phyloP scores from a whole-genome alignment of 2,329 filamentous ascomycete genomes.

The Reticulascus tulasneorum region DNA sequence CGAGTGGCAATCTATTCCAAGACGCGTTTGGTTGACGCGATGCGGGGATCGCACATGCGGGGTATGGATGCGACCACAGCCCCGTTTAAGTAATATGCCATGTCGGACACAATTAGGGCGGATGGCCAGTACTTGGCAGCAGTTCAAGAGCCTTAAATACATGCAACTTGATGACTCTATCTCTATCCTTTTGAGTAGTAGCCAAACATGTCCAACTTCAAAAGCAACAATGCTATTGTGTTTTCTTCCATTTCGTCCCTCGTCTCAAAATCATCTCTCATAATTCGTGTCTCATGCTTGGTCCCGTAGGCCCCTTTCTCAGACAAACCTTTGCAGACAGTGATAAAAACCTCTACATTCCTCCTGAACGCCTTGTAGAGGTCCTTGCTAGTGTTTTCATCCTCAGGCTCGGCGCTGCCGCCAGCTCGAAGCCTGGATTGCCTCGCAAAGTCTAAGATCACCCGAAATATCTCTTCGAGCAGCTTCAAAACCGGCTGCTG shows the following conservation, averaged over 20 bases:
- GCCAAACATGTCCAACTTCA: slow-evolving; percentile 66
- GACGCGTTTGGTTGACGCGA: slow-evolving; percentile 19
- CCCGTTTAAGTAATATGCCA: too few relatives aligned
- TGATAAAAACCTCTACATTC: slow-evolving; percentile 71
- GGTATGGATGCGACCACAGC: too few relatives aligned
- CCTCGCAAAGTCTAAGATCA: slow-evolving; percentile 69
- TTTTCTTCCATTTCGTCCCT: slow-evolving; percentile 45
- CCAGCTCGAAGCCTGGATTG: slow-evolving; percentile 35
- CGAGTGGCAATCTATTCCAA: too few relatives aligned
- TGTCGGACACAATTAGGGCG: too few relatives aligned
- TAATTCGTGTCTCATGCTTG: slow-evolving; percentile 27
- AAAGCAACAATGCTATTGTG: slow-evolving; percentile 63
- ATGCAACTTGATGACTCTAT: too few relatives aligned
- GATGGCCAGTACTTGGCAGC: neutral
- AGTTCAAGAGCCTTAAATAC: neutral
- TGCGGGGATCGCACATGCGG: too few relatives aligned
- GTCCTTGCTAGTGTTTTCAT: slow-evolving; percentile 24
- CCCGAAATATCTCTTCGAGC: slow-evolving; percentile 70
- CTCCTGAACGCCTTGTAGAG: slow-evolving; percentile 66
- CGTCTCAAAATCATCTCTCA: slow-evolving; percentile 32
- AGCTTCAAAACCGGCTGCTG: slow-evolving; percentile 70
- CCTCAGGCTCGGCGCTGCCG: slow-evolving; percentile 23
- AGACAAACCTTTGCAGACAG: slow-evolving; percentile 62
- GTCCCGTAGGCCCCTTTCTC: slow-evolving; percentile 54
- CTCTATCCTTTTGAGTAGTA: slow-evolving; percentile 49